phyloP scores from a whole-genome alignment of 495 filamentous ascomycete genomes.

The Thermothielavioides terrestris region DNA sequence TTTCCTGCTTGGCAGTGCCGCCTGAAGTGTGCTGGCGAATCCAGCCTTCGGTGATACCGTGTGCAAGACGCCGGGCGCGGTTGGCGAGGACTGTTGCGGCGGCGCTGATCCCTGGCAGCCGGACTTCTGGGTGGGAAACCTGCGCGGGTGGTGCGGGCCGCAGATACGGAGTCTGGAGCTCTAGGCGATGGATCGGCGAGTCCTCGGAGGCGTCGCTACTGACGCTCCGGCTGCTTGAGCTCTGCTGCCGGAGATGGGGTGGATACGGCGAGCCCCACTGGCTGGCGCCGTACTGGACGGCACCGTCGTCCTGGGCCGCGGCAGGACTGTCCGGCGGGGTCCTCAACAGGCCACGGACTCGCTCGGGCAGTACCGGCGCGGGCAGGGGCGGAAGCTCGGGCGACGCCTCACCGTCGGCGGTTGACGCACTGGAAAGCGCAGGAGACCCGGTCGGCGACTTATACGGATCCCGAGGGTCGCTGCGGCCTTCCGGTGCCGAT shows the following conservation, averaged over 20 bases:
- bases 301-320: conserved; percentile 15
- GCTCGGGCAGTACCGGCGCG: conserved; percentile 39
- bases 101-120: conserved; percentile 38
- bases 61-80: conserved; percentile 42
- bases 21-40: conserved; percentile 63
- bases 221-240: conserved; percentile 43
- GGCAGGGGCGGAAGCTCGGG: conserved; percentile 46
- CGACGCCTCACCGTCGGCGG: conserved; percentile 44
- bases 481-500: conserved; percentile 41
- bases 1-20: conserved; percentile 48
- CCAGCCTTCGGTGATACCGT: conserved; percentile 70
- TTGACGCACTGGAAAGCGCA: conserved; percentile 45
- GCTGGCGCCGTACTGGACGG: conserved; percentile 48
- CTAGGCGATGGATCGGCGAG: conserved; percentile 44
- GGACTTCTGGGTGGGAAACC: conserved; percentile 27
- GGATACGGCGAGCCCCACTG: conserved; percentile 72
- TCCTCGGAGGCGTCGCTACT: conserved; percentile 45
- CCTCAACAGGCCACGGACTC: conserved; percentile 39
- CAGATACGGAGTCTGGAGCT: conserved; percentile 45
- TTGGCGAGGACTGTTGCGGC: conserved; percentile 47
- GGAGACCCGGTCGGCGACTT: conserved; percentile 31
- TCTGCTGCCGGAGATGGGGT: conserved; percentile 40
- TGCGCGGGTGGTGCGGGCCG: conserved; percentile 37
- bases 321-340: conserved; percentile 37
- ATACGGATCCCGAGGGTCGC: conserved; percentile 13